Base-by-base conservation (phyloP, 129 eudicot genomes). In the Tagetes erecta region DNA sequence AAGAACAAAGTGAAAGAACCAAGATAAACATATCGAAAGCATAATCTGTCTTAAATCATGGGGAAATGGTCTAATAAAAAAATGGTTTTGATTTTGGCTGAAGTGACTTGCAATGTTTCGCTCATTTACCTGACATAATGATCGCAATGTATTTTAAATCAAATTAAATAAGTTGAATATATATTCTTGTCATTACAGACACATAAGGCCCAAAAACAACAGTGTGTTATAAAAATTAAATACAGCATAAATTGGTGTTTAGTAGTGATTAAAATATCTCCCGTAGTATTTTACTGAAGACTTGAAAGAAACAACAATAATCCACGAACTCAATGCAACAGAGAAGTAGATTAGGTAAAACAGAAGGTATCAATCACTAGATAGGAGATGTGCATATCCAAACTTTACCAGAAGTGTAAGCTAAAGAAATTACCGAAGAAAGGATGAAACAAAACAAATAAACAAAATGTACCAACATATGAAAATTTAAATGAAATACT, bases 401-500 rank as follows among this genome's bases (percentile, higher is more conserved):
- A 73, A 62, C 47, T 60, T 74, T 46, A 62, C 50, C 34, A 50
- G 72, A 75, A 36, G 31, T 13, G 3, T 64, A 75, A 75, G 14
- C 72, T 64, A 64, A 30, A 64, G 9, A 6, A 51, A 4, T 62
- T 20, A 74, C 60, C 60, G 60, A 11, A 60, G 34, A 72, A 20
- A 45, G 38, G 70, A 47, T 13, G 39, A 5, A 36, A 63, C n/a
- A 37, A 4, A 12, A 27, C 37, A 34, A 13, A 40, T 68, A 27
- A n/a, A 40, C 0, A 70, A n/a, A 45, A 37, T 71, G 50, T 35
- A 50, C 50, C 45, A 69, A 65, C 44, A 65, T 50, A 72, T 59
- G 70, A 46, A 71, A 13, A 71, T 14, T 57, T 59, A 76, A 33
- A 1, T 67, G 57, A 27, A 44, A 60, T 41, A 73, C 82, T 44